Percentiles rank a stretch among this genome's conserved stretches.
Evolutionary conservation across 106 monocot species (phyloP).

Genomic region (Dendrobium huoshanense): DNA sequence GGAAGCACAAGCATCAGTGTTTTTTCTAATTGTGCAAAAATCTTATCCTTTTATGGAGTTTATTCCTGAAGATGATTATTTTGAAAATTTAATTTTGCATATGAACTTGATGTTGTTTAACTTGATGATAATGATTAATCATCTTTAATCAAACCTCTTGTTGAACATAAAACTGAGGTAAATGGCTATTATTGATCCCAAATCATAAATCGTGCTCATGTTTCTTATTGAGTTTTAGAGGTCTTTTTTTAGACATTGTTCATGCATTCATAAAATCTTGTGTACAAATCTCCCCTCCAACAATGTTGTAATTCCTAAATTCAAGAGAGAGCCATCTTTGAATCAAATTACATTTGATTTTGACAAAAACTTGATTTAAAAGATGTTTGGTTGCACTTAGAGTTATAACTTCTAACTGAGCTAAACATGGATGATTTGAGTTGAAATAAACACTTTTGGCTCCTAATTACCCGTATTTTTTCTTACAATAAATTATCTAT

Average conservation of each 20-base stretch:
- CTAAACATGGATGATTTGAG: no score
- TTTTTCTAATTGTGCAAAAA: background rate
- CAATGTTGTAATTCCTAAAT: no score
- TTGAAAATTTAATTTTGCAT: background rate
- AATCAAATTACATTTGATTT: no score
- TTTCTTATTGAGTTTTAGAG: background rate
- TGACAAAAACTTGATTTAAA: no score
- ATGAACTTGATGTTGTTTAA: background rate
- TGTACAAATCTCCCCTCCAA: no score
- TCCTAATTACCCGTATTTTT: no score
- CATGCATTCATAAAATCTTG: no score
- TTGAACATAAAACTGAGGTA: background rate
- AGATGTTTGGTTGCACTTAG: no score
- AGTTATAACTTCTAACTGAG: no score
- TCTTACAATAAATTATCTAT: no score
- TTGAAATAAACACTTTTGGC: no score
- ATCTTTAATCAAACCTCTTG: background rate
- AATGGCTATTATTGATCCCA: background rate
- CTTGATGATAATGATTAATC: background rate
- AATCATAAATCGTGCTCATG: background rate
- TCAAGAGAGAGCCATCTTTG: no score
- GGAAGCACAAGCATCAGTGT: background rate
- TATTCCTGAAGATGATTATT: background rate
- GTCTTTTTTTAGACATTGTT: background rate
- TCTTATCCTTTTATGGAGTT: background rate